Percentiles rank a stretch among this genome's conserved stretches.
Conservation (phyloP, 352 stramenopile genomes). For the Phytophthora tentaculata region DNA sequence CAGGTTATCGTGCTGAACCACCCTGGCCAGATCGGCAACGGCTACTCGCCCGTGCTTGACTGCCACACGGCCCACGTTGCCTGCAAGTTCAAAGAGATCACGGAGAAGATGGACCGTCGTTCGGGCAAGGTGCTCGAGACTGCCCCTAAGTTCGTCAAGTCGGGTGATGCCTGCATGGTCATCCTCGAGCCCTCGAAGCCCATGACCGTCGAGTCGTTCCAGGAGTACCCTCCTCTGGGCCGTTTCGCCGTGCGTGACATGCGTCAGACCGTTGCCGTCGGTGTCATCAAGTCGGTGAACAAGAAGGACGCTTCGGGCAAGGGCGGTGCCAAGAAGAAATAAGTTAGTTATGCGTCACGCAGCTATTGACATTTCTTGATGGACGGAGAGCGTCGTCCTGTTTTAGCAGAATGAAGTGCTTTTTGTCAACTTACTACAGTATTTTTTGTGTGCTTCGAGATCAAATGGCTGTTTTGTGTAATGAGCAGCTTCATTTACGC, state of each 20-base stretch:
- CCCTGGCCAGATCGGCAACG: constrained; percentile 91
- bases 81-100: constrained; percentile 95
- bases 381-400: constrained; percentile 15
- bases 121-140: constrained; percentile 95
- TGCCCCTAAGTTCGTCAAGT: constrained; percentile 95
- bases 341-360: constrained; percentile 31
- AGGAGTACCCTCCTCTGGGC: constrained; percentile 95
- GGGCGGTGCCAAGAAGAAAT: constrained; percentile 55
- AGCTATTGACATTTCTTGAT: constrained; percentile 32
- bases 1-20: constrained; percentile 98
- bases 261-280: constrained; percentile 96
- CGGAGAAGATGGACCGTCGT: constrained; percentile 96
- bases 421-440: constrained; percentile 10
- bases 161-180: constrained; percentile 96
- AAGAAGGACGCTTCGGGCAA: constrained; percentile 73
- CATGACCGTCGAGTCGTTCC: constrained; percentile 97
- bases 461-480: no score
- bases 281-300: constrained; percentile 95
- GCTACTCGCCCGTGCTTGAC: constrained; percentile 97
- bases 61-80: constrained; percentile 98
- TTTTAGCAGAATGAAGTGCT: constrained; percentile 23
- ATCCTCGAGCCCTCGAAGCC: constrained; percentile 94
- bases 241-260: constrained; percentile 98
- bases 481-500: no score
- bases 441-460: no score